Conservation (phyloP, 164 flowering plant species). For the Aristolochia contorta region DNA sequence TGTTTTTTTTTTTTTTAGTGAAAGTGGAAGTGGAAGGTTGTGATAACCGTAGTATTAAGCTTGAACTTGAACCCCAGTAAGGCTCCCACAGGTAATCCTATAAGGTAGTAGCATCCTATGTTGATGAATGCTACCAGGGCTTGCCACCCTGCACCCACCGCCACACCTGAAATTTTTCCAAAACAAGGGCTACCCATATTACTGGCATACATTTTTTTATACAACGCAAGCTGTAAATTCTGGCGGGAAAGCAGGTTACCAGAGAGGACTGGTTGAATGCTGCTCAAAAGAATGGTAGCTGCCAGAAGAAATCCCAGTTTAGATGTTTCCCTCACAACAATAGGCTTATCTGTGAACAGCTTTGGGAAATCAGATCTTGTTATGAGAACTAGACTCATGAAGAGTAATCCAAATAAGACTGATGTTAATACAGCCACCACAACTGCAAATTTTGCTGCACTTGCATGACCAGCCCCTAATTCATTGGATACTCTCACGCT, state of each 20-base stretch:
- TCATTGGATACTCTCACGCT: conserved; percentile 49
- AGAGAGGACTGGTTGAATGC: conserved; percentile 42
- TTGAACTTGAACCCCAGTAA: conserved; percentile 33
- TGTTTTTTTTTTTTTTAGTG: background rate
- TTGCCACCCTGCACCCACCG: conserved; percentile 67
- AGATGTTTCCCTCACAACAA: conserved; percentile 26
- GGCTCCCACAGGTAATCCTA: conserved; percentile 46
- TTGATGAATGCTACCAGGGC: conserved; percentile 33
- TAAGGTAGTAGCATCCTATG: conserved; percentile 36
- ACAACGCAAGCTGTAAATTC: background rate
- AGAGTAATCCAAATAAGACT: conserved; percentile 25
- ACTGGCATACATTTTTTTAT: background rate
- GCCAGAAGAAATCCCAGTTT: conserved; percentile 36
- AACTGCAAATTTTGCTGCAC: conserved; percentile 38
- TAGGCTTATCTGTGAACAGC: conserved; percentile 23
- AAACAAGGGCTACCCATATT: background rate
- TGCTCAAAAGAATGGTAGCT: conserved; percentile 32
- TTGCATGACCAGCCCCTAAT: conserved; percentile 39
- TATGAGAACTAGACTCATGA: conserved; percentile 19
- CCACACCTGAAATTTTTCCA: conserved; percentile 34
- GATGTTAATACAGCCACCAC: conserved; percentile 22
- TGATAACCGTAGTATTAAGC: conserved; percentile 21
- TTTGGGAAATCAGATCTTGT: conserved; percentile 20
- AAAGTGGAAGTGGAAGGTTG: background rate
- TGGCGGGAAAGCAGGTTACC: conserved; percentile 16